phyloP scores from a whole-genome alignment of 352 stramenopile species.

The Globisporangium cylindrosporum region DNA sequence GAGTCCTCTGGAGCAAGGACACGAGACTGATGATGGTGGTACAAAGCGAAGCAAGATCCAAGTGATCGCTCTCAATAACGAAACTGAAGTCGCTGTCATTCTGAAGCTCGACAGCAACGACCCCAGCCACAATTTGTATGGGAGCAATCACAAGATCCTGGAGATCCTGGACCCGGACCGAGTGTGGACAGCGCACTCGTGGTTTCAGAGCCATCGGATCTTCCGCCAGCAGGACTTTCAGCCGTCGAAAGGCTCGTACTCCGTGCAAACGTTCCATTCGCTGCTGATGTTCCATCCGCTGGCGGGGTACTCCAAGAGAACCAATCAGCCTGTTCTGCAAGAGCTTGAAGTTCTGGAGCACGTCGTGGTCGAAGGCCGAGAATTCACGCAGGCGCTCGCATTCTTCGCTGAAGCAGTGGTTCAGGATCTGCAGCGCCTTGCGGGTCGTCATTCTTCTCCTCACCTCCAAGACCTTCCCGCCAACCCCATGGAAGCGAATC shows the following conservation, averaged over 20 bases:
- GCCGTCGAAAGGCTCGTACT: conserved; percentile 45
- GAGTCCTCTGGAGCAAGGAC: background rate
- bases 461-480: background rate
- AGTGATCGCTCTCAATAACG: background rate
- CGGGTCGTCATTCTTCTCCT: background rate
- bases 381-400: conserved; percentile 25
- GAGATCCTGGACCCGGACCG: conserved; percentile 9
- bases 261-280: conserved; percentile 21
- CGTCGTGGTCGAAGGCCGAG: conserved; percentile 37
- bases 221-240: conserved; percentile 24
- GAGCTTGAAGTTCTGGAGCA: conserved; percentile 37
- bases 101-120: background rate
- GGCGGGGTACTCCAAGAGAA: background rate
- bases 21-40: background rate
- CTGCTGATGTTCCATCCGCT: conserved; percentile 27
- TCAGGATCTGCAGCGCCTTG: conserved; percentile 29
- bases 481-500: background rate
- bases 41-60: background rate
- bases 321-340: background rate
- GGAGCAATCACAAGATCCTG: conserved; percentile 21
- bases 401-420: conserved; percentile 44
- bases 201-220: conserved; percentile 22
- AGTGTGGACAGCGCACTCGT: conserved; percentile 21
- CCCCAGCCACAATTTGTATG: conserved; percentile 9
- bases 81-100: background rate